phyloP scores from a whole-genome alignment of 192 early-diverging fungal species.

The Entomortierella parvispora region DNA sequence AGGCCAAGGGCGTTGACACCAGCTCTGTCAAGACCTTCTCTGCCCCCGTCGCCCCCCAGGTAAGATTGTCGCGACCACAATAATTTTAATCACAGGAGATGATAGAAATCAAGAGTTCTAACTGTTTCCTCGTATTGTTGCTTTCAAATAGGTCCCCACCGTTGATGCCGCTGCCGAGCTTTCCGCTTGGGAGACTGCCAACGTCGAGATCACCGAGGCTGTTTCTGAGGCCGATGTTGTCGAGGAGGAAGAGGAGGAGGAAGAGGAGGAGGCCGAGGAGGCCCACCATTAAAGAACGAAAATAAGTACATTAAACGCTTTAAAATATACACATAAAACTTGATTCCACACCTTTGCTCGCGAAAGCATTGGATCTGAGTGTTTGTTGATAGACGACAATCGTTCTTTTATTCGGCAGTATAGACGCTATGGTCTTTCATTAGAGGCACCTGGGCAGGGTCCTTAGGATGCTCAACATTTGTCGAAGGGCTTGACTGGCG shows the following conservation, averaged over 20 bases:
- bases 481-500: too few species aligned
- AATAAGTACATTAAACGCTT: neutral
- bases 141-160: constrained; percentile 11
- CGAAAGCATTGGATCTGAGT: too few species aligned
- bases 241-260: constrained; percentile 39
- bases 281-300: constrained; percentile 25
- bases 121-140: neutral
- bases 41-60: constrained; percentile 26
- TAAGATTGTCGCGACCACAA: neutral
- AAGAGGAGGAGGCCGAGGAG: constrained; percentile 29
- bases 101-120: neutral
- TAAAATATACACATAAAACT: neutral
- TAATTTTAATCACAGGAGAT: neutral
- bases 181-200: constrained; percentile 35
- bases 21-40: constrained; percentile 35
- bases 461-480: too few species aligned
- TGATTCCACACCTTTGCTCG: too few species aligned
- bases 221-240: constrained; percentile 19
- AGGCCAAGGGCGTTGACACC: constrained; percentile 42
- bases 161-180: constrained; percentile 37
- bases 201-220: constrained; percentile 27
- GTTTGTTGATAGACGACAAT: too few species aligned
- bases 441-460: too few species aligned
- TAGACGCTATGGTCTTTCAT: too few species aligned
- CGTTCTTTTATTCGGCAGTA: too few species aligned